phyloP scores from a whole-genome alignment of 169 alveolate species.

The Plasmodium falciparum region DNA sequence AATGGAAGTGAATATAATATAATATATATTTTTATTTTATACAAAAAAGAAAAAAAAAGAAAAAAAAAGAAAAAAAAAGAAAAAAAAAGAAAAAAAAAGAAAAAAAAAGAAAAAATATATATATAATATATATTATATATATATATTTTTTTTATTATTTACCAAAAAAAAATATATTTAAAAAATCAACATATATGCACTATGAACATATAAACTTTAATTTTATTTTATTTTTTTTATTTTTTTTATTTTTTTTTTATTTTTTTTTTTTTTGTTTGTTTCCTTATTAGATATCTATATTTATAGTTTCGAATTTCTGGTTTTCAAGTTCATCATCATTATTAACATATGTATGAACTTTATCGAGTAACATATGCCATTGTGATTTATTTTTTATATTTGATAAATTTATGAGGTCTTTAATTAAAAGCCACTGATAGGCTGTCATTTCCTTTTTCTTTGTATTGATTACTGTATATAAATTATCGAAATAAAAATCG shows the following conservation, averaged over 20 bases:
- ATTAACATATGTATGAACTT: conserved; percentile 60
- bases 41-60: too few relatives aligned
- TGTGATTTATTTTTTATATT: conserved; percentile 26
- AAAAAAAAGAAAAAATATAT: too few relatives aligned
- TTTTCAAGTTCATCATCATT: conserved; percentile 14
- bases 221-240: too few relatives aligned
- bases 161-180: too few relatives aligned
- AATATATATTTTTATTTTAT: too few relatives aligned
- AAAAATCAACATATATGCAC: too few relatives aligned
- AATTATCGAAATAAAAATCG: conserved; percentile 55
- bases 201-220: too few relatives aligned
- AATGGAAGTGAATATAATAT: too few relatives aligned
- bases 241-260: not conserved
- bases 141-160: not conserved
- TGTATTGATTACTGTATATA: conserved; percentile 40
- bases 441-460: conserved; percentile 73
- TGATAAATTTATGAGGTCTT: conserved; percentile 30
- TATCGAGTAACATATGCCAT: conserved; percentile 41
- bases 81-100: too few relatives aligned
- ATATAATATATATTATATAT: not conserved
- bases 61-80: too few relatives aligned
- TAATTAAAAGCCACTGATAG: conserved; percentile 64
- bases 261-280: not conserved
- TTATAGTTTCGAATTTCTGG: conserved; percentile 43
- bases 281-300: conserved; percentile 23